These are phyloP conservation scores for Cercophora newfieldiana DNA, from an alignment of 495 filamentous ascomycete species.

Conservation along the genomic window DNA sequence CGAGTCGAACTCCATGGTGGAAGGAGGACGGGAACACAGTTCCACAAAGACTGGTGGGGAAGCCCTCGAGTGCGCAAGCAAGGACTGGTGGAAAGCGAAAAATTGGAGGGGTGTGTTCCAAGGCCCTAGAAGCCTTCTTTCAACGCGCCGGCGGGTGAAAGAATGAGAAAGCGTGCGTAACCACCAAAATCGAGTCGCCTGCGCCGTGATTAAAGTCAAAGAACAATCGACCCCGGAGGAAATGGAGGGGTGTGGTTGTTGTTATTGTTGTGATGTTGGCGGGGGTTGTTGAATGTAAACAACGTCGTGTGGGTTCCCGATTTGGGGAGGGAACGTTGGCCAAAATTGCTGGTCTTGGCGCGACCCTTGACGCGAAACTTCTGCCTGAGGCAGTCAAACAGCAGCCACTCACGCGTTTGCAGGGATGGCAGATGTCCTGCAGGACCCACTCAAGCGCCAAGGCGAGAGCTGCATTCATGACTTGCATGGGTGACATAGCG, in stretches of 20 bases:
- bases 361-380: not conserved
- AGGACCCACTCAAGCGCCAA: not conserved
- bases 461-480: not conserved
- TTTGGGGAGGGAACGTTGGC: not conserved
- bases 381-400: constrained; percentile 1
- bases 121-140: not conserved
- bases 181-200: not conserved
- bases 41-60: constrained; percentile 11
- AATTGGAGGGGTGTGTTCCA: not conserved
- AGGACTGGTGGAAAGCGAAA: not conserved
- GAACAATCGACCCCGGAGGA: not conserved
- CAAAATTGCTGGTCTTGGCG: constrained; percentile 9
- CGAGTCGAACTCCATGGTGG: constrained; percentile 52
- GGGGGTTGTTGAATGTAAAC: constrained; percentile 10
- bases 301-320: constrained; percentile 3
- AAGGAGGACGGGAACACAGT: constrained; percentile 16
- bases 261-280: constrained; percentile 6
- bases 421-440: constrained; percentile 1
- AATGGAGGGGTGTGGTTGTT: not conserved
- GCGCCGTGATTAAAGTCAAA: not conserved
- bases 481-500: not conserved
- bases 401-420: not conserved
- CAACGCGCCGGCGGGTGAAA: not conserved
- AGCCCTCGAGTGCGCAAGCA: constrained; percentile 4
- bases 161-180: not conserved